Percentiles rank a stretch among this genome's conserved stretches.
phyloP scores from a whole-genome alignment of 2,329 filamentous ascomycete genomes.

The Albifimbria verrucaria region DNA sequence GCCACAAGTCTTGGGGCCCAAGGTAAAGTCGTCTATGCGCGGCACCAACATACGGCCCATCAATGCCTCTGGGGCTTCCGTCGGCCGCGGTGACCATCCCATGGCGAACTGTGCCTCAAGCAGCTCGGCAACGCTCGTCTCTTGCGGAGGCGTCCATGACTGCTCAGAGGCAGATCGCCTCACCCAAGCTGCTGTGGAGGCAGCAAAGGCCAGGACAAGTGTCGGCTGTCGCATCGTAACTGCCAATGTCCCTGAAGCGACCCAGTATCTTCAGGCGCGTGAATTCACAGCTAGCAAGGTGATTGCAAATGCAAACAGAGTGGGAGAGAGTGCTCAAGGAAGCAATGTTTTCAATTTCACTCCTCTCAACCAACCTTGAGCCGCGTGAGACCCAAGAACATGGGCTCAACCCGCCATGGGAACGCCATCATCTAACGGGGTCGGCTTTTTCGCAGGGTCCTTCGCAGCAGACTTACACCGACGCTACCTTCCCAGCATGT shows the following conservation, averaged over 20 bases:
- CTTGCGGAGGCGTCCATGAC: conserved; percentile 25
- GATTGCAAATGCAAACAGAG: background rate
- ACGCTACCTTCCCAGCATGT: background rate
- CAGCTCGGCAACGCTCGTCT: conserved; percentile 18
- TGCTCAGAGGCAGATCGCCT: conserved; percentile 15
- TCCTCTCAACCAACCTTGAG: too few relatives aligned
- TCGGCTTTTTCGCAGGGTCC: background rate
- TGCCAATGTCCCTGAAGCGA: too few relatives aligned
- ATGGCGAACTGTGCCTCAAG: conserved; percentile 20
- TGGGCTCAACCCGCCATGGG: background rate
- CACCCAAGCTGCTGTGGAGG: conserved; percentile 18
- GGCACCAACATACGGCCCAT: conserved; percentile 25
- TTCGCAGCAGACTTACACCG: background rate
- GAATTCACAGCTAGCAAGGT: too few relatives aligned
- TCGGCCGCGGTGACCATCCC: conserved; percentile 29
- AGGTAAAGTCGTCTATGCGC: conserved; percentile 23
- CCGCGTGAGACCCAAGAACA: background rate
- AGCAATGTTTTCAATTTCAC: background rate
- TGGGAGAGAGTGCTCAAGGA: background rate
- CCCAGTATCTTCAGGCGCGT: too few relatives aligned
- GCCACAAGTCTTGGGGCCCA: conserved; percentile 26
- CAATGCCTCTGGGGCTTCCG: conserved; percentile 21
- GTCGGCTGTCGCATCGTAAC: conserved; percentile 3
- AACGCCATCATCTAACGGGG: background rate
- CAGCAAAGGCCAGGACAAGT: conserved; percentile 19